Evolutionary conservation across 2,329 filamentous ascomycete genomes (phyloP).

Genomic region (Torrubiellomyces zombiae): DNA sequence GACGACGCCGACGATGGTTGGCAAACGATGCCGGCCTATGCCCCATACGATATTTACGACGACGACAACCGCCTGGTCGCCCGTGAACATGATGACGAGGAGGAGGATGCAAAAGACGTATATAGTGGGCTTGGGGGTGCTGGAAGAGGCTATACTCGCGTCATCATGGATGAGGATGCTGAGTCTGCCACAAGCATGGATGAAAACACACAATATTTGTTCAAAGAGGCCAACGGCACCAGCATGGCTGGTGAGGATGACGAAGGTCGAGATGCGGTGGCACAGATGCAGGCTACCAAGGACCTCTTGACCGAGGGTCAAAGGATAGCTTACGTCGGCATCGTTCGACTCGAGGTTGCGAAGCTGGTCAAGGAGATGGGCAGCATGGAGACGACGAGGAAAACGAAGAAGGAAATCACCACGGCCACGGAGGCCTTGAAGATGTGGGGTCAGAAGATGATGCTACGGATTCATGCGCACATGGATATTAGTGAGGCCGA

Average conservation of each 20-base stretch:
- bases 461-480: slow-evolving; percentile 83
- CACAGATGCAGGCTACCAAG: slow-evolving; percentile 91
- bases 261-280: slow-evolving; percentile 67
- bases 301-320: slow-evolving; percentile 89
- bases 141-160: slow-evolving; percentile 85
- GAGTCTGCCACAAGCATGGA: slow-evolving; percentile 92
- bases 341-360: slow-evolving; percentile 67
- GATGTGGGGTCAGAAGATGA: slow-evolving; percentile 98
- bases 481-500: slow-evolving; percentile 91
- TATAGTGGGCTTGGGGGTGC: slow-evolving; percentile 74
- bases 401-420: slow-evolving; percentile 54
- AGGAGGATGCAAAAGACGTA: slow-evolving; percentile 46
- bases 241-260: slow-evolving; percentile 51
- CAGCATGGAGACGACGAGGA: slow-evolving; percentile 41
- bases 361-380: slow-evolving; percentile 58
- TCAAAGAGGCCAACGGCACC: slow-evolving; percentile 53
- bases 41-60: slow-evolving; percentile 87
- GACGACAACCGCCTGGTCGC: slow-evolving; percentile 82
- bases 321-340: slow-evolving; percentile 85
- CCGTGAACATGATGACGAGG: slow-evolving; percentile 58
- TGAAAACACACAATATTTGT: slow-evolving; percentile 90
- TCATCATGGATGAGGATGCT: slow-evolving; percentile 89
- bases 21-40: slow-evolving; percentile 90
- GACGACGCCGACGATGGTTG: slow-evolving; percentile 52
- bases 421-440: slow-evolving; percentile 61